phyloP scores from a whole-genome alignment of 768 basidiomycete genomes.

The Tephrocybe sp. region DNA sequence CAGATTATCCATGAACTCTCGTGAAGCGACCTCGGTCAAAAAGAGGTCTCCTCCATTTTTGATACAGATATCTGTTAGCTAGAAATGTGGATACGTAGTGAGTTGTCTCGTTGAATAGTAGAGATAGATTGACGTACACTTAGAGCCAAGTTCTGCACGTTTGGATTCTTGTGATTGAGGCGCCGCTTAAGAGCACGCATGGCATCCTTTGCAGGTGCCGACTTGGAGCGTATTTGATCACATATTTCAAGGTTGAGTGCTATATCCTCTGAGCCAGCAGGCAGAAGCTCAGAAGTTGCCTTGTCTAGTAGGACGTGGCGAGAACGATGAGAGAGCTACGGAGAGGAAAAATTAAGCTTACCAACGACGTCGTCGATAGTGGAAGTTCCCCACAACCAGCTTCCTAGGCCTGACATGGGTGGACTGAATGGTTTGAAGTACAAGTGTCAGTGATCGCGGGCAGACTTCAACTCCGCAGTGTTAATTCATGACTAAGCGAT shows the following conservation, averaged over 20 bases:
- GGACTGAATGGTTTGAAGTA: background rate
- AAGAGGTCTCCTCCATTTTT: conserved; percentile 98
- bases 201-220: conserved; percentile 79
- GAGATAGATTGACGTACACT: conserved; percentile 52
- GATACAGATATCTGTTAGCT: conserved; percentile 89
- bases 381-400: conserved; percentile 78
- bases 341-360: conserved; percentile 31
- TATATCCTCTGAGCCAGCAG: conserved; percentile 84
- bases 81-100: conserved; percentile 8
- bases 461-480: conserved; percentile 3
- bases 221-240: conserved; percentile 93
- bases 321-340: background rate
- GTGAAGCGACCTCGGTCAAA: conserved; percentile 75
- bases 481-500: conserved; percentile 14
- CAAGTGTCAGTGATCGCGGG: conserved; percentile 2
- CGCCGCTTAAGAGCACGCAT: conserved; percentile 87
- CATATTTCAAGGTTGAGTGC: conserved; percentile 94
- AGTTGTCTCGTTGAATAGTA: background rate
- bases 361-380: conserved; percentile 83
- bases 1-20: conserved; percentile 93
- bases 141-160: conserved; percentile 88
- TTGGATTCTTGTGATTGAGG: conserved; percentile 92
- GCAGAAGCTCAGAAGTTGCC: conserved; percentile 88
- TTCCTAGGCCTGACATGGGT: conserved; percentile 57
- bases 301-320: conserved; percentile 55